Percentiles rank a stretch among this genome's conserved stretches.
Evolutionary conservation across 257 asterid genomes (phyloP).

Genomic region (Rauvolfia tetraphylla): DNA sequence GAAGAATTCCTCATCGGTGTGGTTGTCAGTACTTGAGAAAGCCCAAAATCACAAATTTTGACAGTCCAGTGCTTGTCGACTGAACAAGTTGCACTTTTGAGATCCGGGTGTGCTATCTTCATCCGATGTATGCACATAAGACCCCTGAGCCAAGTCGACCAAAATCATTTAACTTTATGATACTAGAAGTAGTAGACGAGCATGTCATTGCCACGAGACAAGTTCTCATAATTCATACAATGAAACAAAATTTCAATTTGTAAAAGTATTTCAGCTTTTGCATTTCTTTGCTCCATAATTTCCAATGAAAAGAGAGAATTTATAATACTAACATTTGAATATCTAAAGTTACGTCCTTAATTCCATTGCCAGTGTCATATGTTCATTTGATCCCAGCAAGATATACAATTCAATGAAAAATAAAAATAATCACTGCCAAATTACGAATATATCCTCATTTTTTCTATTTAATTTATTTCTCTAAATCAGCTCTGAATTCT

Average conservation of each 20-base stretch:
- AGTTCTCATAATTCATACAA: too few species aligned
- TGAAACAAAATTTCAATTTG: too few species aligned
- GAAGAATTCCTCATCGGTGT: slow-evolving; percentile 56
- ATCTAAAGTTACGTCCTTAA: too few species aligned
- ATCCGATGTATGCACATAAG: slow-evolving; percentile 77
- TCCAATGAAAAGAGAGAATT: too few species aligned
- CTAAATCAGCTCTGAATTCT: neutral
- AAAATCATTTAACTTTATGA: neutral
- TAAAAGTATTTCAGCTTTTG: too few species aligned
- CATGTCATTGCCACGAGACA: neutral
- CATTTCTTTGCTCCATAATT: too few species aligned
- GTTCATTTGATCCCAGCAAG: too few species aligned
- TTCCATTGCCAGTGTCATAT: too few species aligned
- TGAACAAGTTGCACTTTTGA: slow-evolving; percentile 92
- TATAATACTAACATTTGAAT: too few species aligned
- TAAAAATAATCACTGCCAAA: neutral
- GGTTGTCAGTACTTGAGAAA: slow-evolving; percentile 55
- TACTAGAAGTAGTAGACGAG: neutral
- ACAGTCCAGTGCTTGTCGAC: slow-evolving; percentile 85
- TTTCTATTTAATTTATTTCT: too few species aligned
- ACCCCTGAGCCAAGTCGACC: slow-evolving; percentile 48
- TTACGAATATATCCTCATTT: neutral
- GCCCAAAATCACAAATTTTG: slow-evolving; percentile 92
- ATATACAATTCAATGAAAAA: too few species aligned
- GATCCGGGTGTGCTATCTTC: slow-evolving; percentile 86